Conservation (phyloP, 2,329 filamentous ascomycete species). For the Mollisiaceae sp. region DNA sequence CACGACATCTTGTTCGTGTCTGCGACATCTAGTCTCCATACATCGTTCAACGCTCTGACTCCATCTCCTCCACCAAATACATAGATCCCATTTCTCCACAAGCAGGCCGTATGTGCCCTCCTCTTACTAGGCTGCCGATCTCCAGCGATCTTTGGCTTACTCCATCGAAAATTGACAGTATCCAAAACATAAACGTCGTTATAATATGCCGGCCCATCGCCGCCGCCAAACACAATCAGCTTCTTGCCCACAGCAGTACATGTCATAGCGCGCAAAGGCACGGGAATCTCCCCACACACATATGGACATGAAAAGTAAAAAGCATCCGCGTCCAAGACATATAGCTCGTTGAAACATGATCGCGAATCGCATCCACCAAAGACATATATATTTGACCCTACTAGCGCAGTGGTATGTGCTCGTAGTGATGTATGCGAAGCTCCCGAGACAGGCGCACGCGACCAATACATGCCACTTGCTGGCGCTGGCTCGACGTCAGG, state of each 20-base stretch:
- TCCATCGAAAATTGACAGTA: slow-evolving; percentile 71
- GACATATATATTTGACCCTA: slow-evolving; percentile 70
- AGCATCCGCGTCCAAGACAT: slow-evolving; percentile 71
- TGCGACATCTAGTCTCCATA: slow-evolving; percentile 73
- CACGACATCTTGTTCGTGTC: slow-evolving; percentile 71
- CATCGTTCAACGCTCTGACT: slow-evolving; percentile 71
- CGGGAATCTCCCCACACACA: slow-evolving; percentile 67
- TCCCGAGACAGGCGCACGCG: slow-evolving; percentile 67
- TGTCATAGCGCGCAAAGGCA: slow-evolving; percentile 72
- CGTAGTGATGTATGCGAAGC: slow-evolving; percentile 64
- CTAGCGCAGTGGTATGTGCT: slow-evolving; percentile 69
- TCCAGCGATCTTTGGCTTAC: slow-evolving; percentile 61
- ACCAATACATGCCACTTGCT: slow-evolving; percentile 76
- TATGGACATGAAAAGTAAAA: slow-evolving; percentile 72
- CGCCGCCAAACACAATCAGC: slow-evolving; percentile 71
- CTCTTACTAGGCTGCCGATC: slow-evolving; percentile 64
- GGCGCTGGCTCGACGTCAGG: slow-evolving; percentile 67
- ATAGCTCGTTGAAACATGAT: slow-evolving; percentile 72
- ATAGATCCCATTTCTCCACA: slow-evolving; percentile 74
- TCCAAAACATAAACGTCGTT: slow-evolving; percentile 76
- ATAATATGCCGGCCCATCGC: slow-evolving; percentile 73
- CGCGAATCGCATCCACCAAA: slow-evolving; percentile 72
- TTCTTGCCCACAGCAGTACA: slow-evolving; percentile 74
- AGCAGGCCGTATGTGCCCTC: slow-evolving; percentile 71
- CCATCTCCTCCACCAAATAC: slow-evolving; percentile 75